Evolutionary conservation across 2,329 filamentous ascomycete genomes (phyloP).

Genomic region (Colletotrichum eleusines): DNA sequence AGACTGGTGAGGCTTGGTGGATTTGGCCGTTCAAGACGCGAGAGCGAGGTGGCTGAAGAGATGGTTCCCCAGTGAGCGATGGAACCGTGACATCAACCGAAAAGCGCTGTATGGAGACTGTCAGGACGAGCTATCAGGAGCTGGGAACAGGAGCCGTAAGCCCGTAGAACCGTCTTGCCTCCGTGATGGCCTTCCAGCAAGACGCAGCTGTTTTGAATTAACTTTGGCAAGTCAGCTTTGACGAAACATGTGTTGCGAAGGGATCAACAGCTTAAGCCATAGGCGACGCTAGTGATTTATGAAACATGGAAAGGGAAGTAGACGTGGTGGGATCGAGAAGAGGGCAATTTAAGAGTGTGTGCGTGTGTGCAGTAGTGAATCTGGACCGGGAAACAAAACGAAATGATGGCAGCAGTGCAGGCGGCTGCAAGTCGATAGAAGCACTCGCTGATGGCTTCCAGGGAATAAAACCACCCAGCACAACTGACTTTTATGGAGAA

Average conservation of each 20-base stretch:
- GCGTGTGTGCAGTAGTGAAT: constrained; percentile 27
- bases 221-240: constrained; percentile 8
- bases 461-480: constrained; percentile 14
- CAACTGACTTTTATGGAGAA: constrained; percentile 37
- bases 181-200: background rate
- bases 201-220: background rate
- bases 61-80: background rate
- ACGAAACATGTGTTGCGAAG: background rate
- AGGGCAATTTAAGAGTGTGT: constrained; percentile 29
- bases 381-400: constrained; percentile 30
- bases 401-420: constrained; percentile 28
- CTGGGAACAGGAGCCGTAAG: background rate
- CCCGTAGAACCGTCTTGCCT: background rate
- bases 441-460: constrained; percentile 28
- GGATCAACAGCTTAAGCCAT: background rate
- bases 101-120: background rate
- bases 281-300: constrained; percentile 19
- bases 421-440: constrained; percentile 29
- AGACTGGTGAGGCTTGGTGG: background rate
- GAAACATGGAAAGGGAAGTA: constrained; percentile 27
- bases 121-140: constrained; percentile 3
- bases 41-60: background rate
- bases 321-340: constrained; percentile 25
- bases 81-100: background rate
- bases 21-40: background rate